phyloP scores from a whole-genome alignment of 1,284 basidiomycete genomes.

The Schizopora paradoxa region DNA sequence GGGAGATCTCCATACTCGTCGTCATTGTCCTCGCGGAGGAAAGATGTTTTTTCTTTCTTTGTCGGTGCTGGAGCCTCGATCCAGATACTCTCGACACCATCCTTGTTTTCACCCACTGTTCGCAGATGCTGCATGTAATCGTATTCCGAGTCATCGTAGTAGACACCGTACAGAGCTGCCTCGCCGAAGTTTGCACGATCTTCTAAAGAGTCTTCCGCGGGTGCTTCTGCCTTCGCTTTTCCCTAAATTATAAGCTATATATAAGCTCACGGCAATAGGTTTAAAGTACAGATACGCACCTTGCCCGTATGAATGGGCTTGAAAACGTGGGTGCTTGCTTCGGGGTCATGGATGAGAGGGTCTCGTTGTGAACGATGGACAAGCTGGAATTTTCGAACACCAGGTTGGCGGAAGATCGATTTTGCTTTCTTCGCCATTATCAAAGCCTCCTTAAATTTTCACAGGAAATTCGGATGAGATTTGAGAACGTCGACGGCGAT shows the following conservation, averaged over 20 bases:
- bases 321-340: constrained; percentile 85
- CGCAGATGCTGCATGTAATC: constrained; percentile 99
- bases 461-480: no score
- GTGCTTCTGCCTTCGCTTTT: constrained; percentile 68
- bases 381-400: constrained; percentile 91
- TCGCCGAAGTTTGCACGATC: constrained; percentile 65
- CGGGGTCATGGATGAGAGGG: constrained; percentile 91
- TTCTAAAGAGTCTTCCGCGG: constrained; percentile 52
- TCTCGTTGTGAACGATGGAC: constrained; percentile 96
- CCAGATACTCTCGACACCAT: constrained; percentile 71
- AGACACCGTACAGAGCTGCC: constrained; percentile 87
- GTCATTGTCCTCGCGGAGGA: constrained; percentile 22
- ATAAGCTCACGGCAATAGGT: neutral
- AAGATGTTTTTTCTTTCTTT: constrained; percentile 30
- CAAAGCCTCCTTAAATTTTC: no score
- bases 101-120: constrained; percentile 65
- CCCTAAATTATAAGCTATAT: constrained; percentile 41
- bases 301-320: constrained; percentile 77
- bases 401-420: constrained; percentile 87
- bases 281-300: constrained; percentile 31
- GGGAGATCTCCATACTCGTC: constrained; percentile 52
- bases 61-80: constrained; percentile 58
- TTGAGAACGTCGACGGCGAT: no score
- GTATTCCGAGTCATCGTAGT: constrained; percentile 97
- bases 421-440: constrained; percentile 64